phyloP scores from a whole-genome alignment of 106 monocot species.

The Hemerocallis citrina region DNA sequence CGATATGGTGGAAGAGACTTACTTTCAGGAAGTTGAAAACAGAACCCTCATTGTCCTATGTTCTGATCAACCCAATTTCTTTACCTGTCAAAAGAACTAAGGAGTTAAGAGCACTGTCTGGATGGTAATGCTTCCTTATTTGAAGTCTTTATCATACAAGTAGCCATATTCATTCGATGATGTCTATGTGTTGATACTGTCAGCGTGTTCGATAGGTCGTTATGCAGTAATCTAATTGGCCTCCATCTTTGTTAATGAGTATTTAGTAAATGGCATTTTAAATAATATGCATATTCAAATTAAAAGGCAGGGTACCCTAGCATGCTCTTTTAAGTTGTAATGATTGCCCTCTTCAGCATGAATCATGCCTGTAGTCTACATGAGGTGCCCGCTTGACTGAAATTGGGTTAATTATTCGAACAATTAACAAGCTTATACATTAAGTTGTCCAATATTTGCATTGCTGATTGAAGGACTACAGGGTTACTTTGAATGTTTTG shows the following conservation, averaged over 20 bases:
- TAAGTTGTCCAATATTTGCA: too few relatives aligned
- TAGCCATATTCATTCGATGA: not conserved
- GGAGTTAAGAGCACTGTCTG: conserved; percentile 74
- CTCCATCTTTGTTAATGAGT: not conserved
- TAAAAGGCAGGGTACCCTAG: too few relatives aligned
- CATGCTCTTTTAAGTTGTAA: too few relatives aligned
- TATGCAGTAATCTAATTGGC: not conserved
- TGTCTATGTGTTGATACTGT: not conserved
- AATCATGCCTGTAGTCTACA: too few relatives aligned
- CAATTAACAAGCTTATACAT: too few relatives aligned
- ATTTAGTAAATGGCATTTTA: too few relatives aligned
- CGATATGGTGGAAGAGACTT: conserved; percentile 51
- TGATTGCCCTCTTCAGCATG: too few relatives aligned
- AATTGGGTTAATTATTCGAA: too few relatives aligned
- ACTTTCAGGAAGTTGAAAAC: conserved; percentile 22
- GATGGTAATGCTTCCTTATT: conserved; percentile 51
- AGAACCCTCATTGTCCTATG: conserved; percentile 15
- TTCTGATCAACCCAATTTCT: conserved; percentile 42
- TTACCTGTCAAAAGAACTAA: conserved; percentile 70
- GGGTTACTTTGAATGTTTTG: too few relatives aligned
- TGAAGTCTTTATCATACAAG: not conserved
- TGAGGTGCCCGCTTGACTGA: too few relatives aligned
- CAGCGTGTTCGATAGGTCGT: not conserved
- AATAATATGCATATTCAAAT: too few relatives aligned
- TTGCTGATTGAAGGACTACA: too few relatives aligned